Conservation (phyloP, 2,329 filamentous ascomycete genomes). For the Ceratocystis cubensis region DNA sequence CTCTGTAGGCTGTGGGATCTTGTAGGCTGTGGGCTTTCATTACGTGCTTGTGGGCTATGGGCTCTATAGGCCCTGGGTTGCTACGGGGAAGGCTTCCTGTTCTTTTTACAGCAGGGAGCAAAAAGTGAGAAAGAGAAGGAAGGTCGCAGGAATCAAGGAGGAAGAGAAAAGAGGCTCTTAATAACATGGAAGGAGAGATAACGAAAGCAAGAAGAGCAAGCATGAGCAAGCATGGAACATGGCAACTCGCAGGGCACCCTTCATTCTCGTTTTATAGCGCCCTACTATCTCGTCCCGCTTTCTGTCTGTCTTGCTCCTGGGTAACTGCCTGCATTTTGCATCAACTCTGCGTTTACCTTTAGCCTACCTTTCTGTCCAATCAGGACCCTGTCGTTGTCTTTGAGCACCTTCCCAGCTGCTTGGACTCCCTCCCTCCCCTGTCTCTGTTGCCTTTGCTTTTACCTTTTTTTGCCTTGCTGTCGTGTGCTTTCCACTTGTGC, state of each 20-base stretch:
- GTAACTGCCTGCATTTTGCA: background rate
- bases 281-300: background rate
- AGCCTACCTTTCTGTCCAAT: background rate
- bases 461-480: background rate
- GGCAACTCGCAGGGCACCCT: background rate
- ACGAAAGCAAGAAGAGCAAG: background rate
- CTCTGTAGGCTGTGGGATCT: background rate
- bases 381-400: background rate
- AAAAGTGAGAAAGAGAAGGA: background rate
- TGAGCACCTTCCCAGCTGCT: background rate
- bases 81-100: background rate
- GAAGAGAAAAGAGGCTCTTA: slow-evolving; percentile 9
- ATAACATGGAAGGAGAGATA: background rate
- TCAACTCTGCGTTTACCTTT: background rate
- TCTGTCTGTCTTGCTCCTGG: background rate
- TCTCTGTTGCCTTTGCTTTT: background rate
- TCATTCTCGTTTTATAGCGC: background rate
- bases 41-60: background rate
- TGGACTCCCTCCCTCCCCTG: background rate
- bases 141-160: background rate
- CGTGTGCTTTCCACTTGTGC: background rate
- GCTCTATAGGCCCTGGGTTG: slow-evolving; percentile 3
- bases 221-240: background rate
- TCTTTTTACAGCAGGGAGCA: background rate
- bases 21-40: background rate